A percentile compares a stretch with the other conserved stretches of the same genome.
Conservation (phyloP, 2,329 filamentous ascomycete genomes). For the Neocucurbitaria cava region DNA sequence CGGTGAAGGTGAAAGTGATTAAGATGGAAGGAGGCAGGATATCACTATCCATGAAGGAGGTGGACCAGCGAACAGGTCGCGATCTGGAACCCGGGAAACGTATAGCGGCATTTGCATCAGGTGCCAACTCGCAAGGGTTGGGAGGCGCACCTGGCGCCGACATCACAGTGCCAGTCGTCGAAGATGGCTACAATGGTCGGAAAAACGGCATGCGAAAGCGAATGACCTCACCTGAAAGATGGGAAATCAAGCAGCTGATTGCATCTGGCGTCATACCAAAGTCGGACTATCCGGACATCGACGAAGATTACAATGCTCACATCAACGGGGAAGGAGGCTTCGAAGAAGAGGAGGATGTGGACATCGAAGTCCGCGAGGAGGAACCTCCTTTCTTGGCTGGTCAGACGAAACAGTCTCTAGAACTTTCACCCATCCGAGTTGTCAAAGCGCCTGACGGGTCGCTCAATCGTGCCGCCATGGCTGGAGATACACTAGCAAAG, state of each 20-base stretch:
- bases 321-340: slow-evolving; percentile 85
- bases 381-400: slow-evolving; percentile 95
- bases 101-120: slow-evolving; percentile 70
- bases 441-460: slow-evolving; percentile 99
- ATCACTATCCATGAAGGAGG: slow-evolving; percentile 95
- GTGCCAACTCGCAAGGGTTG: slow-evolving; percentile 86
- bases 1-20: slow-evolving; percentile 90
- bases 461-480: slow-evolving; percentile 94
- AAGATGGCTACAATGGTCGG: slow-evolving; percentile 60
- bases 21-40: slow-evolving; percentile 84
- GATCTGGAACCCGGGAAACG: slow-evolving; percentile 81
- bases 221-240: slow-evolving; percentile 94
- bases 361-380: slow-evolving; percentile 95
- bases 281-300: slow-evolving; percentile 90
- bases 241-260: slow-evolving; percentile 97
- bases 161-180: slow-evolving; percentile 66
- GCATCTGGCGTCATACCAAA: slow-evolving; percentile 93
- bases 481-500: slow-evolving; percentile 85
- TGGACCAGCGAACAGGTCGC: slow-evolving; percentile 85
- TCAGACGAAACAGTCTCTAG: slow-evolving; percentile 94
- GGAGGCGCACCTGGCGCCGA: slow-evolving; percentile 65
- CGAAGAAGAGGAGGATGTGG: slow-evolving; percentile 93
- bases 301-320: slow-evolving; percentile 91
- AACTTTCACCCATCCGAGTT: slow-evolving; percentile 92
- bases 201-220: slow-evolving; percentile 75